These are phyloP conservation scores for Eimeria praecox DNA, from an alignment of 169 alveolate species.

Conservation along the genomic window DNA sequence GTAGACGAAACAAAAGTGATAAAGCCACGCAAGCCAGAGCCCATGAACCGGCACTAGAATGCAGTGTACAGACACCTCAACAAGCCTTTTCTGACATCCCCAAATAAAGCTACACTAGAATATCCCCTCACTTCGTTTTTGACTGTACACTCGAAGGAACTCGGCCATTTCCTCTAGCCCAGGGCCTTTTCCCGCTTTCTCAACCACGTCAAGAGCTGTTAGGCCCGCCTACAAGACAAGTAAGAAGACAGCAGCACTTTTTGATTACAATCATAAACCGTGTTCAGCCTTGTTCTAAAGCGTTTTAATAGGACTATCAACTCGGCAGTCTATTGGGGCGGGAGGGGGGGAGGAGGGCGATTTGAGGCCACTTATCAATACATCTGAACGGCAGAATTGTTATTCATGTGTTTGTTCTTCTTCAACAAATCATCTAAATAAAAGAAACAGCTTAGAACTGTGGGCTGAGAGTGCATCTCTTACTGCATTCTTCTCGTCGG, in stretches of 20 bases:
- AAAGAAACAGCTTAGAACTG: not conserved
- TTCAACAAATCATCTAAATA: no score
- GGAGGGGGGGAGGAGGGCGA: not conserved
- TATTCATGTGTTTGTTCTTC: not conserved
- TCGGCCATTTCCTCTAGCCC: constrained; percentile 2
- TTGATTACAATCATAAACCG: not conserved
- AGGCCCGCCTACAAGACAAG: constrained; percentile 14
- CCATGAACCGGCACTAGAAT: not conserved
- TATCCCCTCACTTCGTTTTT: constrained; percentile 5
- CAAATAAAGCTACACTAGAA: not conserved
- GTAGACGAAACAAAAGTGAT: not conserved
- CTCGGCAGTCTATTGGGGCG: not conserved
- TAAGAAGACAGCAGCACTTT: not conserved
- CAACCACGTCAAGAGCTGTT: not conserved
- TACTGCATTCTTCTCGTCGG: constrained; percentile 43
- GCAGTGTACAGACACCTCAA: not conserved
- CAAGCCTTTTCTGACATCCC: not conserved
- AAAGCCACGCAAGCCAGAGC: not conserved
- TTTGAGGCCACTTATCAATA: not conserved
- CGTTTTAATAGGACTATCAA: not conserved
- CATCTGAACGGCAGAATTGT: not conserved
- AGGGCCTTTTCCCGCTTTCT: constrained; percentile 22
- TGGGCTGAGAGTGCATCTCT: not conserved
- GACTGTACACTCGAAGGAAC: constrained; percentile 26
- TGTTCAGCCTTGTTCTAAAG: not conserved